Percentiles rank a stretch among this genome's conserved stretches.
These are phyloP conservation scores for Picochlorum costavermella DNA, from an alignment of 139 green algal species.

Conservation along the genomic window DNA sequence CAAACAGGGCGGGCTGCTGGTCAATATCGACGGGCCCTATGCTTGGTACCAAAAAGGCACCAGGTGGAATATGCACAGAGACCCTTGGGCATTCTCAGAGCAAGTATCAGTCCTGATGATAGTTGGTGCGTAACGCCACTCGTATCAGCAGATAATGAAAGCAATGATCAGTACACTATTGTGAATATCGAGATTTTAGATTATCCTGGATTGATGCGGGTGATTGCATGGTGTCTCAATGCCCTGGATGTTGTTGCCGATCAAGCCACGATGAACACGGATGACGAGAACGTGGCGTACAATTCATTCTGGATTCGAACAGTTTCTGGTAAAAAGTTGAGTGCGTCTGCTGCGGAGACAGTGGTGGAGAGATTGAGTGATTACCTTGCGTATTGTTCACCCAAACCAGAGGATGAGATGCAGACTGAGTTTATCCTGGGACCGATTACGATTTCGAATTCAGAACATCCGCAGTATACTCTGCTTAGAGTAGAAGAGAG, in stretches of 20 bases:
- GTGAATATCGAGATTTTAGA: slow-evolving; percentile 43
- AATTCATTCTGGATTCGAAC: slow-evolving; percentile 46
- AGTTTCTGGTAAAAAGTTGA: slow-evolving; percentile 36
- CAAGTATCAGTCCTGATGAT: not conserved
- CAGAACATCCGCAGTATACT: slow-evolving; percentile 32
- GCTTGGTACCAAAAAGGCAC: too few relatives aligned
- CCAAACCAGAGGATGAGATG: slow-evolving; percentile 3
- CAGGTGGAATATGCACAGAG: too few relatives aligned
- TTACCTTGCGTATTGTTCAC: slow-evolving; percentile 47
- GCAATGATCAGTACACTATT: slow-evolving; percentile 31
- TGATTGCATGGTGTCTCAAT: slow-evolving; percentile 45
- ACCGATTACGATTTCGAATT: slow-evolving; percentile 35
- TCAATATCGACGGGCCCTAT: too few relatives aligned
- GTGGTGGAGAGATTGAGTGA: slow-evolving; percentile 40
- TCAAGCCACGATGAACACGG: slow-evolving; percentile 31
- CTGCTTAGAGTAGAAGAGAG: slow-evolving; percentile 29
- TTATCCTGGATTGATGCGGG: slow-evolving; percentile 45
- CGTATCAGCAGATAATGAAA: slow-evolving; percentile 37
- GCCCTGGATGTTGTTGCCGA: slow-evolving; percentile 38
- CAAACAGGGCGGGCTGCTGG: too few relatives aligned
- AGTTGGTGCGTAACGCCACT: not conserved
- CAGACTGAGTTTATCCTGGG: slow-evolving; percentile 26
- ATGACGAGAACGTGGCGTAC: slow-evolving; percentile 28
- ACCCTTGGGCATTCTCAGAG: too few relatives aligned
- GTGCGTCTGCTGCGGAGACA: slow-evolving; percentile 19